Base-by-base conservation (phyloP, 2,329 filamentous ascomycete genomes). In the Emmonsiellopsis sp. region DNA sequence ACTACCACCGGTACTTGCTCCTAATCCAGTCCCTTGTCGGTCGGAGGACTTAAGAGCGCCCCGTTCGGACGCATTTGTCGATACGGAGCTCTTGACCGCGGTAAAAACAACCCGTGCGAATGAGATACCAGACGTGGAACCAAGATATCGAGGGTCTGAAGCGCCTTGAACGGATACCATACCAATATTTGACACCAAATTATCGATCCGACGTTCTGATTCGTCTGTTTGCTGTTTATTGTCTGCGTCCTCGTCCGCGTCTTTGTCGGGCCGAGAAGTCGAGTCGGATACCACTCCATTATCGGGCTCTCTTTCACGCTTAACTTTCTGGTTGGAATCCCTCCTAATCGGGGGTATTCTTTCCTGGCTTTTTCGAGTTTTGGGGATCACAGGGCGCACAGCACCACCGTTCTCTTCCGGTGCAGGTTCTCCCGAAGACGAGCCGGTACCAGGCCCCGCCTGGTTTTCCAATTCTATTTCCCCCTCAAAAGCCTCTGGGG, bases 21-120 rank as follows among this genome's bases (percentile, higher is more conserved):
- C 47, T 27, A 39, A 14, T 7, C 21, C 42, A 21, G 7, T 32
- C 71, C 58, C 69, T 77, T 72, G 56, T 78, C 63, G 56, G 77
- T 62, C 57, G 76, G 69, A 65, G 65, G 65, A 81, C 83, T 58
- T 79, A 81, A 3, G 83, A 78, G 52, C 78, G 76, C 76, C 79
- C 60, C 83, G 83, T 61, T 88, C 86, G 9, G 84, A 85, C 46
- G 73, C 75, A 5, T 71, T 71, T 7, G 72, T 71, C 1, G 79
- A 75, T 5, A 82, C 76, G 1, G 86, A 87, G 62, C 83, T 85
- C 68, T 95, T 93, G 46, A 97, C 89, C 1, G 92, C 92, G 8
- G 92, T 90, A 66, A 95, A 93, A 9, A 97, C 92, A 10, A 97
- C 89, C 53, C 89, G 81, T 5, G 92, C 91, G 72, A 97, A 97